Evolutionary conservation across 1,284 basidiomycete species (phyloP), one percentile per base, ranked within the genome.

Genomic region (Ganoderma boninense): DNA sequence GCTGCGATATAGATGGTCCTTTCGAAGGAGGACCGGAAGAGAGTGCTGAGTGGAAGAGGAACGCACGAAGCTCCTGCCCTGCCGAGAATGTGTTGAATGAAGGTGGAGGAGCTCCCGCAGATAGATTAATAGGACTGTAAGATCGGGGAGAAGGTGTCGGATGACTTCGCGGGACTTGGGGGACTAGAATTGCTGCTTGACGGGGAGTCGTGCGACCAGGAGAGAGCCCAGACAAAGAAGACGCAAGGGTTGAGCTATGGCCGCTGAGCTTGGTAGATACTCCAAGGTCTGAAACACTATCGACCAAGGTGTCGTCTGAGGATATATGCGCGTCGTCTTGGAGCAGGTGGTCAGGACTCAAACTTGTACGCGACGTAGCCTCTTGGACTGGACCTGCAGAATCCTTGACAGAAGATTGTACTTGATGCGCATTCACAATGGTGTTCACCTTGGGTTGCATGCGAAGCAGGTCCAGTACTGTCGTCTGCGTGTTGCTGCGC

Each of bases 381-480:
- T 61, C 43, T 26, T 52, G 46, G 49, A 38, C 68, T 43, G 1
- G 38, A 3, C 10, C 10, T 29, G 38, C 23, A 43, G 61, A 23
- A 26, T 16, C n/a, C 23, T 6, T 23, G 10, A 10, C 2, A 26
- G 42, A 3, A 20, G 20, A 11, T 16, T 26, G 23, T 35, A 20
- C 13, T 13, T 64, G 43, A 5, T 20, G 62, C 20, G 8, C 8
- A 1, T 10, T 29, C 23, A 26, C 20, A 16, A 1, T 38, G 1
- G 26, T 4, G 4, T 44, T 32, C 3, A 18, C 44, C 16, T 35
- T 46, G 29, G 54, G 23, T 46, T 63, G 77, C 38, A 73, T 74
- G 44, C 73, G 74, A 49, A 81, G 75, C 14, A 74, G 49, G 44
- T 80, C 79, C 11, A 77, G 73, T 7, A 80, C 76, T 16, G 62